Percentiles rank a stretch among this genome's conserved stretches.
phyloP scores from a whole-genome alignment of 1,284 basidiomycete genomes.

The Trichosporon inkin region DNA sequence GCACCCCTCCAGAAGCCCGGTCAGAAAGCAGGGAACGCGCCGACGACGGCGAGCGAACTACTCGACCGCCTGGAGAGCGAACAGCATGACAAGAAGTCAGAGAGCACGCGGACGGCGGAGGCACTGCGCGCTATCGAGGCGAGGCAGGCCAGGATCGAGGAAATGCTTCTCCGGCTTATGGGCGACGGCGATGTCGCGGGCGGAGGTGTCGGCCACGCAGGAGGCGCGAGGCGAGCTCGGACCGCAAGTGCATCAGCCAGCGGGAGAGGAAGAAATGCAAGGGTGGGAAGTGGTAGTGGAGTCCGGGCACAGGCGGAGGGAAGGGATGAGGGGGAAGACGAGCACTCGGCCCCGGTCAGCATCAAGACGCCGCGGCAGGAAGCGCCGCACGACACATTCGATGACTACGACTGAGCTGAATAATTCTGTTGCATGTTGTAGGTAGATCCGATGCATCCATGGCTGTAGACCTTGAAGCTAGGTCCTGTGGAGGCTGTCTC shows the following conservation, averaged over 20 bases:
- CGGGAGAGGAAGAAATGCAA: too few species aligned
- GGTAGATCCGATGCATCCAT: neutral
- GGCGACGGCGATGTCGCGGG: neutral
- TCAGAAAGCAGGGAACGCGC: neutral
- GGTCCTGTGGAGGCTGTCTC: too few species aligned
- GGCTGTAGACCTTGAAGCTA: too few species aligned
- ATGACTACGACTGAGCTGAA: slow-evolving; percentile 2
- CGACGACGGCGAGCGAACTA: slow-evolving; percentile 21
- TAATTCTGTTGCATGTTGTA: neutral
- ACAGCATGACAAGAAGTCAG: neutral
- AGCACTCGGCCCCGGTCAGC: neutral
- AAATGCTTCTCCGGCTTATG: slow-evolving; percentile 30
- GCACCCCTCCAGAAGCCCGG: neutral
- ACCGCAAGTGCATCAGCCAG: too few species aligned
- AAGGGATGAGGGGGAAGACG: neutral
- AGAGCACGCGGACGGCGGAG: slow-evolving; percentile 11
- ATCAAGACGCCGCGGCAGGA: neutral
- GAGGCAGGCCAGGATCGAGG: slow-evolving; percentile 44
- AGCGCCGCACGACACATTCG: slow-evolving; percentile 14
- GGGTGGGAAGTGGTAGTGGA: too few species aligned
- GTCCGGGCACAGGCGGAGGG: too few species aligned
- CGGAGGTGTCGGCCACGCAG: neutral
- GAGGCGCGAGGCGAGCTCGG: too few species aligned
- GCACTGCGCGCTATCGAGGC: slow-evolving; percentile 39
- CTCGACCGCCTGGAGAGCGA: slow-evolving; percentile 19